These are phyloP conservation scores for Chlamydomonas sp. DNA, from an alignment of 139 green algal species.

Conservation along the genomic window DNA sequence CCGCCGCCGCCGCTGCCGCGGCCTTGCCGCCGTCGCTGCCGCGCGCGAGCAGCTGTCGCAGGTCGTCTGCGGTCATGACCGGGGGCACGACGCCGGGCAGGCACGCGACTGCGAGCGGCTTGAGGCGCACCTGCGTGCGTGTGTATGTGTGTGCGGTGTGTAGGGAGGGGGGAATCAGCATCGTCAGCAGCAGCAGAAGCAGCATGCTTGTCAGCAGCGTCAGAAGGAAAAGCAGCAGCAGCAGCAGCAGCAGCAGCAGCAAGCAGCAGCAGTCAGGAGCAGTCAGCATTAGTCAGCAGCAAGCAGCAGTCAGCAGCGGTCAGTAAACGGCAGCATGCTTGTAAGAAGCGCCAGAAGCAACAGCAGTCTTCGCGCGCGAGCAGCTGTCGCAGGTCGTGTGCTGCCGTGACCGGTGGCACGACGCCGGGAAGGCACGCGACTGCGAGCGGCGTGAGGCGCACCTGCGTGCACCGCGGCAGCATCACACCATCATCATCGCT, in stretches of 20 bases:
- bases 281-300: not conserved
- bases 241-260: not conserved
- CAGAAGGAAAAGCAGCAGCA: not conserved
- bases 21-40: not conserved
- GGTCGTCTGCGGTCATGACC: slow-evolving; percentile 11
- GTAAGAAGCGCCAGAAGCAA: too few relatives aligned
- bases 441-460: slow-evolving; percentile 2
- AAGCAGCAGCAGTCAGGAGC: too few relatives aligned
- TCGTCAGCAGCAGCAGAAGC: not conserved
- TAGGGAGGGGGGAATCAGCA: not conserved
- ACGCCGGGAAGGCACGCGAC: not conserved
- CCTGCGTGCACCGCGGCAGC: not conserved
- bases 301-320: not conserved
- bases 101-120: not conserved
- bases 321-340: too few relatives aligned
- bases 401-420: not conserved
- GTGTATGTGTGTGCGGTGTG: not conserved
- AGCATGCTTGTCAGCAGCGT: not conserved
- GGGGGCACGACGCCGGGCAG: not conserved
- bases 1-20: not conserved
- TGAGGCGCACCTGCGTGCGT: slow-evolving; percentile 2
- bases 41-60: not conserved
- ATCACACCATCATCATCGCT: not conserved
- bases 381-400: slow-evolving; percentile 11
- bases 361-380: not conserved